Conservation (phyloP, 2,329 filamentous ascomycete genomes). For the Neonectria coccinea region DNA sequence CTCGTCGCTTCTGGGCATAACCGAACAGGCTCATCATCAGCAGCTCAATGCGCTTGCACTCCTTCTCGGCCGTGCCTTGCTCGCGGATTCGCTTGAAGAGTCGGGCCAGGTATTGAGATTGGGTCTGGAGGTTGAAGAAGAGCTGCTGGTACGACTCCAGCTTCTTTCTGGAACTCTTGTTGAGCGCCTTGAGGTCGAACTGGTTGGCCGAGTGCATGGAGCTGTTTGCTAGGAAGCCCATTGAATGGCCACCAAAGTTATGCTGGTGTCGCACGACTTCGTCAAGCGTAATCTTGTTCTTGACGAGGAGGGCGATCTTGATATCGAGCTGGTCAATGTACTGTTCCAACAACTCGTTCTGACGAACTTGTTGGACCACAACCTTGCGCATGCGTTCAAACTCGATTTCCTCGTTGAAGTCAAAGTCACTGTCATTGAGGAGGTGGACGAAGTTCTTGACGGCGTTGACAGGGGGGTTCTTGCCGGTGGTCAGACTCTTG, state of each 20-base stretch:
- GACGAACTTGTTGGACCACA: constrained; percentile 95
- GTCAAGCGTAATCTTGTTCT: constrained; percentile 99
- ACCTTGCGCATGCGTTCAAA: constrained; percentile 95
- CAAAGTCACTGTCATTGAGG: constrained; percentile 97
- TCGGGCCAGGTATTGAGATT: constrained; percentile 91
- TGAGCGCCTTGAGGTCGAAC: constrained; percentile 95
- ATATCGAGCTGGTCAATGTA: constrained; percentile 99
- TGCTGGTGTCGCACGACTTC: constrained; percentile 97
- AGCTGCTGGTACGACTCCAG: constrained; percentile 97
- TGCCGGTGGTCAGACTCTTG: constrained; percentile 94
- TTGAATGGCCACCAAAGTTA: constrained; percentile 91
- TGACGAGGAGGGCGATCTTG: constrained; percentile 97
- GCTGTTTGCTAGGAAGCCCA: constrained; percentile 87
- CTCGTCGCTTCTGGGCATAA: constrained; percentile 94
- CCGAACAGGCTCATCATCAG: constrained; percentile 97
- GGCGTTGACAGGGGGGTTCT: constrained; percentile 95
- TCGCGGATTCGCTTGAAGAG: constrained; percentile 88
- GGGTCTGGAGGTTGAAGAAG: constrained; percentile 97
- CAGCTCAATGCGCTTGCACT: constrained; percentile 91
- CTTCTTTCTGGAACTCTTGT: constrained; percentile 96
- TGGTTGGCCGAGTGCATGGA: constrained; percentile 90
- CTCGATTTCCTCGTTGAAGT: constrained; percentile 98
- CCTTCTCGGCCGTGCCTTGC: constrained; percentile 87
- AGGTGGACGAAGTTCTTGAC: constrained; percentile 99
- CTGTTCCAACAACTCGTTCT: constrained; percentile 96